Conservation (phyloP, 768 basidiomycete genomes). For the Trametes villosa region DNA sequence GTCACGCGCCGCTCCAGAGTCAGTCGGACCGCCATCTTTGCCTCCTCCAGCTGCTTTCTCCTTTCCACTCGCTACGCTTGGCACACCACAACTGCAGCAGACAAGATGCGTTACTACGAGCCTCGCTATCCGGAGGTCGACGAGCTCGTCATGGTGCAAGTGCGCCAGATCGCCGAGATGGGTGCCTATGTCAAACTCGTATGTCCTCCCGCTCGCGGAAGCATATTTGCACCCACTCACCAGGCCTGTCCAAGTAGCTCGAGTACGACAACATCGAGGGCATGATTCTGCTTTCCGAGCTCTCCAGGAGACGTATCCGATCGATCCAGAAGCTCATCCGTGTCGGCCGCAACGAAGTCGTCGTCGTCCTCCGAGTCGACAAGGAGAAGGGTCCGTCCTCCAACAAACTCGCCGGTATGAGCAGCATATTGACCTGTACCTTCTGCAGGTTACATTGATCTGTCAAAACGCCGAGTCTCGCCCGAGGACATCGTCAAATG, state of each 20-base stretch:
- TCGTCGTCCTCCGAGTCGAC: constrained; percentile 96
- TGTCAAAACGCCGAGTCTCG: constrained; percentile 97
- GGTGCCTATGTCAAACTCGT: constrained; percentile 99
- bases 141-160: constrained; percentile 99
- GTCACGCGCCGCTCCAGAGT: not conserved
- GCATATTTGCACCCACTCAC: constrained; percentile 3
- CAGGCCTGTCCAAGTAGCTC: constrained; percentile 54
- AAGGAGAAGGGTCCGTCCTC: constrained; percentile 88
- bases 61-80: not conserved
- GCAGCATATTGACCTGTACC: not conserved
- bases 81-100: not conserved
- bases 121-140: constrained; percentile 95
- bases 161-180: constrained; percentile 99
- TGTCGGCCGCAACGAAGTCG: constrained; percentile 97
- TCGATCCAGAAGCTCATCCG: constrained; percentile 98
- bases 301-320: constrained; percentile 93
- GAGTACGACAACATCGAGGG: constrained; percentile 99
- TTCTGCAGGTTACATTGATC: constrained; percentile 91
- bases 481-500: constrained; percentile 99
- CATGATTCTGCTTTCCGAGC: constrained; percentile 99
- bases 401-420: not conserved
- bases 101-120: constrained; percentile 87
- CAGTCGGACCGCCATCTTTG: constrained; percentile 11
- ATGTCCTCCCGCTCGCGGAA: constrained; percentile 35
- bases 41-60: not conserved